Conservation (phyloP, 805 yeast genomes). For the Zygosaccharomyces siamensis region DNA sequence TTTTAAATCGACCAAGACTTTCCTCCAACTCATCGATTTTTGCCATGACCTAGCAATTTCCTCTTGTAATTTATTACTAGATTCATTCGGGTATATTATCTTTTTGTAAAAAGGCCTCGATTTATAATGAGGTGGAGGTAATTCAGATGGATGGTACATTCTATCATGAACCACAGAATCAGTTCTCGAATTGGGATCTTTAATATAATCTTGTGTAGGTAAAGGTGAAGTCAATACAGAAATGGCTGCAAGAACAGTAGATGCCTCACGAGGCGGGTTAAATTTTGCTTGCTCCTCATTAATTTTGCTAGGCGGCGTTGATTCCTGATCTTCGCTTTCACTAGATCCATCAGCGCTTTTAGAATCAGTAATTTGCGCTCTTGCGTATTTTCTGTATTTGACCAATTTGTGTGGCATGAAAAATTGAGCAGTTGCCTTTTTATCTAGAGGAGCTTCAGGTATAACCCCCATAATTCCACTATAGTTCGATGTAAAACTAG, state of each 20-base stretch:
- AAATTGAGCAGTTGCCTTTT: conserved; percentile 28
- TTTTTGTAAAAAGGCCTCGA: conserved; percentile 27
- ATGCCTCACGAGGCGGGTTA: conserved; percentile 61
- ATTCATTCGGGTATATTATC: conserved; percentile 32
- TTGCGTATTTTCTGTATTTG: conserved; percentile 20
- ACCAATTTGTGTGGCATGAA: conserved; percentile 25
- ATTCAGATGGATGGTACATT: conserved; percentile 57
- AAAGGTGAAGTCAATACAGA: conserved; percentile 74
- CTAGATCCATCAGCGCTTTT: conserved; percentile 6
- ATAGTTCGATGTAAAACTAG: conserved; percentile 1
- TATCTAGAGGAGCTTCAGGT: conserved; percentile 27
- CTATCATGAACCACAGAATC: conserved; percentile 78
- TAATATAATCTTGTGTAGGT: conserved; percentile 63
- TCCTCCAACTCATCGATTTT: conserved; percentile 78
- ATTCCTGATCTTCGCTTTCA: conserved; percentile 13
- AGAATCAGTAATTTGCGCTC: conserved; percentile 24
- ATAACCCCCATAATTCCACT: conserved; percentile 11
- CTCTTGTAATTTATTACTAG: conserved; percentile 44
- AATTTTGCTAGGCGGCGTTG: conserved; percentile 2
- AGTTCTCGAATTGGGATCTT: conserved; percentile 60
- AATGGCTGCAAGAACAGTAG: conserved; percentile 74
- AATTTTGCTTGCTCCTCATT: conserved; percentile 22
- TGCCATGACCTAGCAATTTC: conserved; percentile 88
- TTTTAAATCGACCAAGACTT: conserved; percentile 74
- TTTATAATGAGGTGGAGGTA: conserved; percentile 51